These are phyloP conservation scores for Jatropha podagrica DNA, from an alignment of 441 rosid genomes.

Conservation along the genomic window DNA sequence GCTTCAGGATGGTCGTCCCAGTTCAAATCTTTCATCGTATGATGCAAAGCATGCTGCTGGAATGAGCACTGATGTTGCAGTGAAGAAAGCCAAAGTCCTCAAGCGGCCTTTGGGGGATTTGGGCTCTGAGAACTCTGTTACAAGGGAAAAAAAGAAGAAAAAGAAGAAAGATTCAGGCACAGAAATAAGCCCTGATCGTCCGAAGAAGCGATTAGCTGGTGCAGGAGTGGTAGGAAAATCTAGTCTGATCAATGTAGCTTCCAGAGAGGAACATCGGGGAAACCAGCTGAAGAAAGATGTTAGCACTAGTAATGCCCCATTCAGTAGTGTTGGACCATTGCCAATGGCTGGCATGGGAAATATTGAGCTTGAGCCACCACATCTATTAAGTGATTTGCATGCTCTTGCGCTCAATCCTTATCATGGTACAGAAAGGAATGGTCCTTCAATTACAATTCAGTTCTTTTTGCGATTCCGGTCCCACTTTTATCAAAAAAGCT, in stretches of 20 bases:
- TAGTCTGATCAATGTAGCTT: conserved; percentile 31
- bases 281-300: conserved; percentile 42
- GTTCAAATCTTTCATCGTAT: conserved; percentile 31
- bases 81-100: conserved; percentile 55
- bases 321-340: conserved; percentile 25
- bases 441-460: conserved; percentile 44
- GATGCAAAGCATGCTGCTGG: conserved; percentile 41
- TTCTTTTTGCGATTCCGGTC: conserved; percentile 73
- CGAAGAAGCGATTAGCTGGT: conserved; percentile 42
- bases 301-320: conserved; percentile 22
- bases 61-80: conserved; percentile 33
- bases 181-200: conserved; percentile 42
- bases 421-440: conserved; percentile 49
- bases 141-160: conserved; percentile 61
- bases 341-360: conserved; percentile 27
- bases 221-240: conserved; percentile 38
- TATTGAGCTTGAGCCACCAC: conserved; percentile 45
- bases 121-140: conserved; percentile 37
- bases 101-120: conserved; percentile 50
- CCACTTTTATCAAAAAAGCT: conserved; percentile 72
- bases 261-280: conserved; percentile 30
- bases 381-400: conserved; percentile 64
- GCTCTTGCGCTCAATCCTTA: conserved; percentile 74
- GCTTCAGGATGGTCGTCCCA: conserved; percentile 27
- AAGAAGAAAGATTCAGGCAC: conserved; percentile 54